A percentile compares a stretch with the other conserved stretches of the same genome.
phyloP scores from a whole-genome alignment of 768 basidiomycete species.

The Termitomyces sp. region DNA sequence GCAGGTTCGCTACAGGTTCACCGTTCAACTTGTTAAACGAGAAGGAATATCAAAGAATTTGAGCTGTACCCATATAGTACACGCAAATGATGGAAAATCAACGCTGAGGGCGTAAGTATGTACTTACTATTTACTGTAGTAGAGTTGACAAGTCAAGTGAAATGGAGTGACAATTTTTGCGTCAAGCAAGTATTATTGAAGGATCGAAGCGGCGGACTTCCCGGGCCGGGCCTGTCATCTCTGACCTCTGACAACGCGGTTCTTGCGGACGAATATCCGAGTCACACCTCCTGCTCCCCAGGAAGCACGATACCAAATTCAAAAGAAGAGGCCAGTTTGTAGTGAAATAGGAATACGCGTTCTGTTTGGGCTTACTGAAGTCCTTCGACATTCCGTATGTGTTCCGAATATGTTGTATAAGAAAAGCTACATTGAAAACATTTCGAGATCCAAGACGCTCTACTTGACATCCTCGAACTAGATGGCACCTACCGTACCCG shows the following conservation, averaged over 20 bases:
- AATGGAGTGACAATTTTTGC: too few relatives aligned
- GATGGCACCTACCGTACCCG: slow-evolving; percentile 40
- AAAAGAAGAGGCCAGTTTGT: too few relatives aligned
- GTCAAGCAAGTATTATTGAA: too few relatives aligned
- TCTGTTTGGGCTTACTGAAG: neutral
- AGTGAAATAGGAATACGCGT: neutral
- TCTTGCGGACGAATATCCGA: too few relatives aligned
- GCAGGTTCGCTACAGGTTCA: too few relatives aligned
- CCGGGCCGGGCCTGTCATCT: neutral
- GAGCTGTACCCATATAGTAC: too few relatives aligned
- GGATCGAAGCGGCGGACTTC: neutral
- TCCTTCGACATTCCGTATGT: slow-evolving; percentile 10
- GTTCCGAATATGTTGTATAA: slow-evolving; percentile 8
- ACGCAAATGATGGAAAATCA: too few relatives aligned
- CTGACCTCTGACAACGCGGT: too few relatives aligned
- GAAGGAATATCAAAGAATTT: neutral
- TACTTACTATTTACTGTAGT: too few relatives aligned
- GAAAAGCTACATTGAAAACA: slow-evolving; percentile 3
- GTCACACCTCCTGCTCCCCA: too few relatives aligned
- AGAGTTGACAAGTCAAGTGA: neutral
- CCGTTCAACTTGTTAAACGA: too few relatives aligned
- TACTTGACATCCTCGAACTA: neutral
- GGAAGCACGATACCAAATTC: neutral
- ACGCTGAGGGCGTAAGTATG: too few relatives aligned
- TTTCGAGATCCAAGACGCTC: neutral